A percentile compares a stretch with the other conserved stretches of the same genome.
These are phyloP conservation scores for Posidonia oceanica DNA, from an alignment of 116 monocot species.

Conservation along the genomic window DNA sequence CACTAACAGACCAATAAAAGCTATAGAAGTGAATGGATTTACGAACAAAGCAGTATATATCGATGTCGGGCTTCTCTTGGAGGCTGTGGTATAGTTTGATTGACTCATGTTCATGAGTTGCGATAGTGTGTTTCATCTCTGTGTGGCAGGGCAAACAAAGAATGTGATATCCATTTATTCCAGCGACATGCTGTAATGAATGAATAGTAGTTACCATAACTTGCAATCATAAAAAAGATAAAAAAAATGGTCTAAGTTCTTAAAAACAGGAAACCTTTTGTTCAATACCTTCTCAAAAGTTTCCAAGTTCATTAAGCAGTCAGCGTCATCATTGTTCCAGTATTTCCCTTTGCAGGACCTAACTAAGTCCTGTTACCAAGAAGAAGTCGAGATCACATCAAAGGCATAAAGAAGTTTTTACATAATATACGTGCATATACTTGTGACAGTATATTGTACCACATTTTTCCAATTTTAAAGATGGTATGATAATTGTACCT, in stretches of 20 bases:
- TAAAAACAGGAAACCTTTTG: too few species aligned
- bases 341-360: constrained; percentile 25
- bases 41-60: constrained; percentile 33
- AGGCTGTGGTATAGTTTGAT: constrained; percentile 4
- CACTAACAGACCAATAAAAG: background rate
- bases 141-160: constrained; percentile 33
- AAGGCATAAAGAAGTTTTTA: too few species aligned
- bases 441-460: too few species aligned
- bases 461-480: too few species aligned
- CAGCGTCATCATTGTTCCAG: constrained; percentile 24
- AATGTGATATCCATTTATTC: constrained; percentile 24
- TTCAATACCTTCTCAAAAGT: constrained; percentile 22
- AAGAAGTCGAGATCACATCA: background rate
- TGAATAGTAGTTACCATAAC: background rate
- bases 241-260: too few species aligned
- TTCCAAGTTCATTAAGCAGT: constrained; percentile 29
- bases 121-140: constrained; percentile 16
- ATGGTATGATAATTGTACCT: constrained; percentile 10
- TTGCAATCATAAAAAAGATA: too few species aligned
- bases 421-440: too few species aligned
- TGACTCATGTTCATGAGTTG: constrained; percentile 15
- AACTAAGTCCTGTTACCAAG: constrained; percentile 20
- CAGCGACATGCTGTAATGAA: constrained; percentile 20
- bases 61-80: constrained; percentile 3
- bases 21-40: background rate